phyloP scores from a whole-genome alignment of 352 stramenopile species.

The Phytopythium vexans region DNA sequence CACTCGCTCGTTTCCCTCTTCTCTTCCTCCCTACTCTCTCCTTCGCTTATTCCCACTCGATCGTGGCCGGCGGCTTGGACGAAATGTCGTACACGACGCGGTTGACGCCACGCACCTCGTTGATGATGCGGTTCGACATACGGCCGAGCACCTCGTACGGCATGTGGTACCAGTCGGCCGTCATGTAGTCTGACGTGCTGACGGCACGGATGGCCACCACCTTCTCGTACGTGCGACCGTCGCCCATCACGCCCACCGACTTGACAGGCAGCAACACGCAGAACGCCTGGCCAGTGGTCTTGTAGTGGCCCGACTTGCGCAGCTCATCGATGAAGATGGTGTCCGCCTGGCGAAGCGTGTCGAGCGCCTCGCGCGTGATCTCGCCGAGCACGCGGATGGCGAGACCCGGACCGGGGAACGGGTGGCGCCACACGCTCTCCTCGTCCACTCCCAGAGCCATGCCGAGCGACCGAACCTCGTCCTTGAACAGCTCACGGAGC shows the following conservation, averaged over 20 bases:
- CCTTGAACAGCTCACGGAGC: conserved; percentile 98
- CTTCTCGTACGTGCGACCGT: conserved; percentile 97
- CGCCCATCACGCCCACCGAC: conserved; percentile 98
- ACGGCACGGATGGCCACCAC: conserved; percentile 95
- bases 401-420: conserved; percentile 98
- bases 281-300: conserved; percentile 98
- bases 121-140: conserved; percentile 99
- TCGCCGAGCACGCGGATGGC: conserved; percentile 98
- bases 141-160: conserved; percentile 96
- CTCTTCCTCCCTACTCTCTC: conserved; percentile 2
- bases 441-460: conserved; percentile 97
- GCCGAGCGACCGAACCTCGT: conserved; percentile 97
- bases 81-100: conserved; percentile 99
- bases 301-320: conserved; percentile 94
- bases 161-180: conserved; percentile 99
- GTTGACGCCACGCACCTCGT: conserved; percentile 98
- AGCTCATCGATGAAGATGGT: conserved; percentile 98
- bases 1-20: conserved; percentile 1
- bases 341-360: conserved; percentile 96
- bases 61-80: conserved; percentile 99
- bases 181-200: conserved; percentile 99
- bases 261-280: conserved; percentile 97
- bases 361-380: conserved; percentile 92
- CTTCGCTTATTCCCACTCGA: conserved; percentile 96
- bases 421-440: conserved; percentile 97